These are phyloP conservation scores for Plasmodium reichenowi DNA, from an alignment of 169 alveolate genomes.

Conservation along the genomic window DNA sequence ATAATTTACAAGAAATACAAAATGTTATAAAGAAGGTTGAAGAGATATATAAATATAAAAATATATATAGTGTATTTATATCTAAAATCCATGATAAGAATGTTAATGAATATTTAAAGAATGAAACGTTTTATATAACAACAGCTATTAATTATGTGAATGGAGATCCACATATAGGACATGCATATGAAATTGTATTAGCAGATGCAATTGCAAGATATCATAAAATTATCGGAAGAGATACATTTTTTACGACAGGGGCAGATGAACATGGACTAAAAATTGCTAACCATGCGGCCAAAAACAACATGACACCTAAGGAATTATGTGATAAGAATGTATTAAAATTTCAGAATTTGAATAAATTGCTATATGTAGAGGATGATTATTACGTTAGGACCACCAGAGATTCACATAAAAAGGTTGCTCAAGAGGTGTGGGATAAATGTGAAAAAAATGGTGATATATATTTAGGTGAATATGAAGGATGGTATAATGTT, in stretches of 20 bases:
- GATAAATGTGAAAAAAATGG: conserved; percentile 83
- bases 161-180: conserved; percentile 96
- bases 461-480: conserved; percentile 89
- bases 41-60: conserved; percentile 37
- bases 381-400: conserved; percentile 91
- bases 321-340: conserved; percentile 89
- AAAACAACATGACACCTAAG: conserved; percentile 85
- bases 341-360: conserved; percentile 76
- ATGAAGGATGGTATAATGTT: conserved; percentile 93
- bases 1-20: conserved; percentile 51
- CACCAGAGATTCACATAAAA: conserved; percentile 87
- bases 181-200: conserved; percentile 88
- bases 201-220: conserved; percentile 87
- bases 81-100: conserved; percentile 44
- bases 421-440: conserved; percentile 88
- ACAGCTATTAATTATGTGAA: conserved; percentile 95
- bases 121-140: conserved; percentile 87
- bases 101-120: conserved; percentile 42
- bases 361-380: conserved; percentile 74
- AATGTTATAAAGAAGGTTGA: conserved; percentile 30
- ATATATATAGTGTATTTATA: conserved; percentile 60
- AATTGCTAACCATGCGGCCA: conserved; percentile 91
- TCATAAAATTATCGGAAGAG: conserved; percentile 86
- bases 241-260: conserved; percentile 90
- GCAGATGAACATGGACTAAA: conserved; percentile 96